Evolutionary conservation across 805 yeast genomes (phyloP).

Genomic region (Lachancea thermotolerans): DNA sequence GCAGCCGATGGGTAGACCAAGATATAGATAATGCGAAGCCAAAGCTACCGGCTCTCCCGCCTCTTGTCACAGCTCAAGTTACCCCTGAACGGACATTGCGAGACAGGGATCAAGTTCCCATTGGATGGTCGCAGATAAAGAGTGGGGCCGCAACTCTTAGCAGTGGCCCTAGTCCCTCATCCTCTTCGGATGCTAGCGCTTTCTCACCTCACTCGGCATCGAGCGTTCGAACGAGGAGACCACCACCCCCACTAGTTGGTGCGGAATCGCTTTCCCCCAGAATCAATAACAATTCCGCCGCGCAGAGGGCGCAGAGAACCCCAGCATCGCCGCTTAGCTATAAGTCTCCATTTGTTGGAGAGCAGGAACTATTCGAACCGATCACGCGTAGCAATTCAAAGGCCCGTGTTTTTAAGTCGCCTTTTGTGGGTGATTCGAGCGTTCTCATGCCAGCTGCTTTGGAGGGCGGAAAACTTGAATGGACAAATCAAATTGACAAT

Average conservation of each 20-base stretch:
- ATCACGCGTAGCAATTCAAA: neutral
- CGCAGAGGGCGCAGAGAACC: neutral
- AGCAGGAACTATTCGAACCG: slow-evolving; percentile 4
- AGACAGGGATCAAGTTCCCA: slow-evolving; percentile 11
- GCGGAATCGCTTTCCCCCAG: neutral
- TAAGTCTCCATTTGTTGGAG: slow-evolving; percentile 17
- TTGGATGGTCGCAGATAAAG: slow-evolving; percentile 22
- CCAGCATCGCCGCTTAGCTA: slow-evolving; percentile 1
- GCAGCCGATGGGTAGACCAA: neutral
- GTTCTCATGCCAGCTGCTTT: neutral
- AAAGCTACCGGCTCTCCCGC: slow-evolving; percentile 27
- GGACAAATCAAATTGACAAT: slow-evolving; percentile 1
- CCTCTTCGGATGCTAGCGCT: slow-evolving; percentile 11
- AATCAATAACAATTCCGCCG: neutral
- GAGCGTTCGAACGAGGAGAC: slow-evolving; percentile 6
- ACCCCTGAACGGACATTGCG: slow-evolving; percentile 11
- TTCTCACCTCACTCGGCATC: slow-evolving; percentile 21
- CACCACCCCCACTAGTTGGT: slow-evolving; percentile 2
- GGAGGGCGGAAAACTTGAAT: neutral
- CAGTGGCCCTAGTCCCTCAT: slow-evolving; percentile 1
- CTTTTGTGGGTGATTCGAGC: slow-evolving; percentile 16
- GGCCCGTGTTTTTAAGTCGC: slow-evolving; percentile 8
- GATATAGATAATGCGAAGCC: slow-evolving; percentile 1
- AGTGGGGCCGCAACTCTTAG: slow-evolving; percentile 3
- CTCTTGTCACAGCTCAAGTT: slow-evolving; percentile 21